phyloP scores from a whole-genome alignment of 208 protist genomes.

The Trypanosoma platydactyli region DNA sequence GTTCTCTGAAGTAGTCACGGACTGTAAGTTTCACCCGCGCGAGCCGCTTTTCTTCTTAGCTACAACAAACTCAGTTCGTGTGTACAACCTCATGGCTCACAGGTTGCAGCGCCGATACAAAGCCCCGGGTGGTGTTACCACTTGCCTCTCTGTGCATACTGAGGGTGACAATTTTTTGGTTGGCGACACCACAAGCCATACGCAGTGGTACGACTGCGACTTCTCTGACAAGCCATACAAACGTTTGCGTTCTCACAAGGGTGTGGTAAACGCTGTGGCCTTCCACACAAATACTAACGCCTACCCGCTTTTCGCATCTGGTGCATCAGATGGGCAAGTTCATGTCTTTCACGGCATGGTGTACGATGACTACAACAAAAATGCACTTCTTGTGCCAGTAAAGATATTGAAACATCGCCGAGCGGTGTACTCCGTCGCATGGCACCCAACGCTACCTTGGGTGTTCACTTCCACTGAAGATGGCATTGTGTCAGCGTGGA shows the following conservation, averaged over 20 bases:
- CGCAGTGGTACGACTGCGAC: conserved; percentile 99
- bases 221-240: conserved; percentile 96
- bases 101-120: conserved; percentile 95
- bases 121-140: conserved; percentile 82
- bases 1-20: conserved; percentile 88
- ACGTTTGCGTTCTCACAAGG: conserved; percentile 94
- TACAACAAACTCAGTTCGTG: conserved; percentile 92
- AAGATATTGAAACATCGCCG: conserved; percentile 97
- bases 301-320: conserved; percentile 97
- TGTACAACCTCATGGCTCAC: conserved; percentile 98
- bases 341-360: conserved; percentile 96
- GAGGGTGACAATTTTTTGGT: conserved; percentile 97
- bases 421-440: conserved; percentile 91
- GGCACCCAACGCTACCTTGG: conserved; percentile 99
- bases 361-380: conserved; percentile 97
- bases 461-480: conserved; percentile 98
- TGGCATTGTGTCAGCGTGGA: conserved; percentile 92
- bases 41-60: conserved; percentile 99
- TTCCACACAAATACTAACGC: conserved; percentile 89
- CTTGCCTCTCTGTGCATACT: conserved; percentile 96
- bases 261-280: conserved; percentile 90
- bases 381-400: conserved; percentile 98
- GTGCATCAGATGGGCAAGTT: conserved; percentile 95
- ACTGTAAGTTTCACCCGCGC: conserved; percentile 97
- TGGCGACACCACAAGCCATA: conserved; percentile 87